These are phyloP conservation scores for Trichoderma sp. DNA, from an alignment of 2,329 filamentous ascomycete genomes.

Conservation along the genomic window DNA sequence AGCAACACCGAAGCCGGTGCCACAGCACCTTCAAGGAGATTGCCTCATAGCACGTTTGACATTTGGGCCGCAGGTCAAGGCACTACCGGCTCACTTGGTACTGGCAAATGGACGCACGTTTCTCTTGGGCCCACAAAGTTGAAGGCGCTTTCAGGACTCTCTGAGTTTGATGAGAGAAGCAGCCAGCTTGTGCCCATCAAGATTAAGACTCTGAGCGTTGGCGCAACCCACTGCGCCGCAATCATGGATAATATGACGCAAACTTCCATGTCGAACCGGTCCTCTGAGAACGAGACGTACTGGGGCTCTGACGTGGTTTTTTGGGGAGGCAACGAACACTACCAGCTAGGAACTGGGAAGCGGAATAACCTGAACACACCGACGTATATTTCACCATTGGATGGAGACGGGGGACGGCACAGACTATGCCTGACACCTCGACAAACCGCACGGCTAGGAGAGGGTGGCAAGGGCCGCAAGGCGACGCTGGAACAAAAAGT, in stretches of 20 bases:
- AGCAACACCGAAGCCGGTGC: constrained; percentile 24
- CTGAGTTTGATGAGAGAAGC: constrained; percentile 77
- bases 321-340: constrained; percentile 94
- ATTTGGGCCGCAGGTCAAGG: constrained; percentile 86
- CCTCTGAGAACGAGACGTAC: constrained; percentile 68
- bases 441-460: constrained; percentile 63
- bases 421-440: constrained; percentile 78
- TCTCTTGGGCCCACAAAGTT: constrained; percentile 76
- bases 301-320: constrained; percentile 87
- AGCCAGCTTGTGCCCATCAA: constrained; percentile 73
- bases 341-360: constrained; percentile 88
- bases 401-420: constrained; percentile 60
- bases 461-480: constrained; percentile 59
- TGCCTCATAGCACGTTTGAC: constrained; percentile 48
- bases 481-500: constrained; percentile 80
- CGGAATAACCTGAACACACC: constrained; percentile 75
- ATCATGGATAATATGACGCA: constrained; percentile 78
- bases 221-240: constrained; percentile 76
- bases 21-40: constrained; percentile 32
- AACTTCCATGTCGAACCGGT: constrained; percentile 51
- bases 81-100: constrained; percentile 78
- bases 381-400: constrained; percentile 73
- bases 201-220: constrained; percentile 68
- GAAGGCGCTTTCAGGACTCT: constrained; percentile 76
- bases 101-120: constrained; percentile 83